Percentiles rank a stretch among this genome's conserved stretches.
Conservation (phyloP, 1,139 yeast genomes). For the Zygosaccharomyces pseudobailii region DNA sequence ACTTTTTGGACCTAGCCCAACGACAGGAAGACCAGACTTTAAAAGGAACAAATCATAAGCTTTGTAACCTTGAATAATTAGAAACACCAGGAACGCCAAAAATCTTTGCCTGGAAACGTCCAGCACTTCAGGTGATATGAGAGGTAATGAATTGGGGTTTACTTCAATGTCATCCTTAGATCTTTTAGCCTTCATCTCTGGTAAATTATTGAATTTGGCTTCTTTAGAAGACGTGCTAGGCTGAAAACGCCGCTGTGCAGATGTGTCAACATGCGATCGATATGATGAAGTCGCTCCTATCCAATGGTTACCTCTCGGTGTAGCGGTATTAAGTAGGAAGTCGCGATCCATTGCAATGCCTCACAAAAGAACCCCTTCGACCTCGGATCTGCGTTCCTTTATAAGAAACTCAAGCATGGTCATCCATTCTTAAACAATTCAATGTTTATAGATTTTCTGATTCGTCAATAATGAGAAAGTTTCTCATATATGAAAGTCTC, state of each 20-base stretch:
- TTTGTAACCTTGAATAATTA: slow-evolving; percentile 75
- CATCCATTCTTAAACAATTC: background rate
- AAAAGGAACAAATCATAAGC: slow-evolving; percentile 57
- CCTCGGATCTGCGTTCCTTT: background rate
- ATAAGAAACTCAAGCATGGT: too few relatives aligned
- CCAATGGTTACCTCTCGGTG: slow-evolving; percentile 32
- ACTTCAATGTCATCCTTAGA: background rate
- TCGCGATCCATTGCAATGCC: slow-evolving; percentile 19
- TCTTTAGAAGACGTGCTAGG: slow-evolving; percentile 2
- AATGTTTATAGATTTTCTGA: slow-evolving; percentile 3
- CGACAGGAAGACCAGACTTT: slow-evolving; percentile 31
- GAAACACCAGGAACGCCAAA: slow-evolving; percentile 59
- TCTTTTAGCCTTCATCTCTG: slow-evolving; percentile 4
- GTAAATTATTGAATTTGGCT: background rate
- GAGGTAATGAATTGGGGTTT: slow-evolving; percentile 28
- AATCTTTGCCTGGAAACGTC: slow-evolving; percentile 83
- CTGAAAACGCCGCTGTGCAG: slow-evolving; percentile 13
- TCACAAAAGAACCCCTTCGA: background rate
- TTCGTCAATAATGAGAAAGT: background rate
- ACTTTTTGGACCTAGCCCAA: slow-evolving; percentile 39
- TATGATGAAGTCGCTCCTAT: slow-evolving; percentile 18
- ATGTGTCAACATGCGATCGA: slow-evolving; percentile 4
- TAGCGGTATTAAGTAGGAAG: slow-evolving; percentile 21
- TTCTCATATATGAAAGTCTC: too few relatives aligned
- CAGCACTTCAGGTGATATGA: slow-evolving; percentile 53